These are phyloP conservation scores for Leishmania major DNA, from an alignment of 208 protist genomes.

Conservation along the genomic window DNA sequence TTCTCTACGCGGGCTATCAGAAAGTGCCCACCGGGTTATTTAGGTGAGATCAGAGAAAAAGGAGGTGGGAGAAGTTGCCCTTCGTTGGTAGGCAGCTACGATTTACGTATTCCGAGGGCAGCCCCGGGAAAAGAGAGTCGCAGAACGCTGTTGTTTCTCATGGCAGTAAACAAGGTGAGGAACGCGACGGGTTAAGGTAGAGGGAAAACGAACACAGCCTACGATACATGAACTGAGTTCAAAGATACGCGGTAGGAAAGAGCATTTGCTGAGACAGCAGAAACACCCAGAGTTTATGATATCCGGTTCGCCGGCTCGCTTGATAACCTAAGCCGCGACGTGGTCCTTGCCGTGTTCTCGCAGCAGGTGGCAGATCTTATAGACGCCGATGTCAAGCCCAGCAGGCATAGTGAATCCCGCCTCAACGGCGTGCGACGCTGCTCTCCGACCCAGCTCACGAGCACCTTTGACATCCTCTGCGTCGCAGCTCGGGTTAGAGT, in stretches of 20 bases:
- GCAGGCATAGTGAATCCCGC: slow-evolving; percentile 66
- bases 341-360: slow-evolving; percentile 56
- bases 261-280: slow-evolving; percentile 37
- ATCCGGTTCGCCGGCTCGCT: slow-evolving; percentile 65
- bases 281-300: slow-evolving; percentile 84
- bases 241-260: slow-evolving; percentile 31
- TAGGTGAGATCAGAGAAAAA: not conserved
- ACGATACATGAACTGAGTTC: not conserved
- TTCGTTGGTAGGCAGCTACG: not conserved
- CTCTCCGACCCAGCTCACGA: slow-evolving; percentile 47
- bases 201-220: not conserved
- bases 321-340: slow-evolving; percentile 64
- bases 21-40: not conserved
- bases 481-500: slow-evolving; percentile 50
- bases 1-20: not conserved
- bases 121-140: not conserved
- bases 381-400: slow-evolving; percentile 51
- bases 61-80: not conserved
- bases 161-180: not conserved
- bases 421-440: slow-evolving; percentile 57
- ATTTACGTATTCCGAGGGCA: not conserved
- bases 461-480: slow-evolving; percentile 49
- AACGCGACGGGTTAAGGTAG: not conserved
- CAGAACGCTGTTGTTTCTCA: not conserved
- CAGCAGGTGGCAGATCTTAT: slow-evolving; percentile 31